Base-by-base conservation (phyloP, 2,329 filamentous ascomycete genomes). In the Aureobasidium sp. region DNA sequence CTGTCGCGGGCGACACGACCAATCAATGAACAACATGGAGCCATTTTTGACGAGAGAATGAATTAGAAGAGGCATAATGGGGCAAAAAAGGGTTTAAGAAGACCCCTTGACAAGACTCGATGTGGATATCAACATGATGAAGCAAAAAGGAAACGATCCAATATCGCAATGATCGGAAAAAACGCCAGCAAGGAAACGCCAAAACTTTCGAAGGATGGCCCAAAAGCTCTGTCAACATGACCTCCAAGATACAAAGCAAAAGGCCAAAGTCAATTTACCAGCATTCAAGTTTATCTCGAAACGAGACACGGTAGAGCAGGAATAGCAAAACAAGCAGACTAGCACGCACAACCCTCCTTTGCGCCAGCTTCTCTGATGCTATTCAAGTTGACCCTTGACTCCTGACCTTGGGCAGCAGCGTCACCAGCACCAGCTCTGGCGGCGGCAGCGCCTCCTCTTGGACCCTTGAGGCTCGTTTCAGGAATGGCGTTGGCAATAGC, bases 401-500 rank as follows among this genome's bases (percentile, higher is more conserved):
- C 81, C 76, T 92, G 84, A 78, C 71, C 86, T 75, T 74, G 84
- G 83, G 70, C 83, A 66, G 83, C 80, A 62, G 82, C 78, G 67
- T 76, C 73, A 51, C 79, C 65, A 51, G 80, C 66, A 45, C 81
- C 62, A 81, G 52, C 85, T 27, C 65, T 62, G 15, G 63, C 87
- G 20, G 83, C 80, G n/a, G 66, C 63, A 17, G 64, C 87, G 20
- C 83, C 80, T n/a, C 89, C 89, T 68, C 91, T 85, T 37, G 89
- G 84, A 56, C 88, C 92, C 84, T 97, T 97, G 74, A 97, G 79
- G 65, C 91, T 96, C 58, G 91, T 96, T 81, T 99, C 94, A 1
- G 94, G 94, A 70, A 99, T 99, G 44, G 92, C 91, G 73, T 97
- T 97, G 64, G 94, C 94, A 73, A 99, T 99, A 36, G 94, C 94